A percentile compares a stretch with the other conserved stretches of the same genome.
These are phyloP conservation scores for Hawksworthiomyces lignivorus DNA, from an alignment of 2,329 filamentous ascomycete genomes.

Conservation along the genomic window DNA sequence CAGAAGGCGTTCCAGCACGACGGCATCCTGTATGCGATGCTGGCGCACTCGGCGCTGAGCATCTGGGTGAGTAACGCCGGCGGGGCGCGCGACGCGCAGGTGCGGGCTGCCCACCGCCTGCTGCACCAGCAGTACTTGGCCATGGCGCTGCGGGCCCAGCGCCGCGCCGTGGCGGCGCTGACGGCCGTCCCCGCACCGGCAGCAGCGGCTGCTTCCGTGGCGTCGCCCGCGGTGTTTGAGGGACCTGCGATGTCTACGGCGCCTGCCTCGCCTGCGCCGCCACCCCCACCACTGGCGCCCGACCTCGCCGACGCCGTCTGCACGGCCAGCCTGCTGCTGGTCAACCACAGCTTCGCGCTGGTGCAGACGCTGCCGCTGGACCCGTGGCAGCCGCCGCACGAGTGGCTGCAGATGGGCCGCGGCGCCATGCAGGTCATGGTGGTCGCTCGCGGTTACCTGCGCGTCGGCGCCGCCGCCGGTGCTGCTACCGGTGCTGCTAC, in stretches of 20 bases:
- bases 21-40: too few species aligned
- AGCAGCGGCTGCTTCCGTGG: background rate
- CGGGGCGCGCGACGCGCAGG: too few species aligned
- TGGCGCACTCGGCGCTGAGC: too few species aligned
- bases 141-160: slow-evolving; percentile 29
- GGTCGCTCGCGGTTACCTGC: slow-evolving; percentile 18
- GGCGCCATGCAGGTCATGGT: slow-evolving; percentile 27
- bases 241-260: background rate
- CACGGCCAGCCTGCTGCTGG: slow-evolving; percentile 27
- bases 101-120: slow-evolving; percentile 14
- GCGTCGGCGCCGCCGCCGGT: too few species aligned
- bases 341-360: slow-evolving; percentile 29
- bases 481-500: too few species aligned
- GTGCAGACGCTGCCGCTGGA: slow-evolving; percentile 28
- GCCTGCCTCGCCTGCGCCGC: too few species aligned
- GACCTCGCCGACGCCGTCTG: slow-evolving; percentile 27
- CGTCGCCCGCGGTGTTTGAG: background rate
- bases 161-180: slow-evolving; percentile 26
- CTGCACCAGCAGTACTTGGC: slow-evolving; percentile 29
- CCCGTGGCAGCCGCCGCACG: slow-evolving; percentile 31
- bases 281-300: slow-evolving; percentile 6
- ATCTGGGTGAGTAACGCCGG: slow-evolving; percentile 24
- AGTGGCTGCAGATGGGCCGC: slow-evolving; percentile 24
- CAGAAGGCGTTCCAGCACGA: slow-evolving; percentile 25
- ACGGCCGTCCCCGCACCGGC: background rate